Conservation (phyloP, 176 grass and related monocot species). For the Lolium perenne region DNA sequence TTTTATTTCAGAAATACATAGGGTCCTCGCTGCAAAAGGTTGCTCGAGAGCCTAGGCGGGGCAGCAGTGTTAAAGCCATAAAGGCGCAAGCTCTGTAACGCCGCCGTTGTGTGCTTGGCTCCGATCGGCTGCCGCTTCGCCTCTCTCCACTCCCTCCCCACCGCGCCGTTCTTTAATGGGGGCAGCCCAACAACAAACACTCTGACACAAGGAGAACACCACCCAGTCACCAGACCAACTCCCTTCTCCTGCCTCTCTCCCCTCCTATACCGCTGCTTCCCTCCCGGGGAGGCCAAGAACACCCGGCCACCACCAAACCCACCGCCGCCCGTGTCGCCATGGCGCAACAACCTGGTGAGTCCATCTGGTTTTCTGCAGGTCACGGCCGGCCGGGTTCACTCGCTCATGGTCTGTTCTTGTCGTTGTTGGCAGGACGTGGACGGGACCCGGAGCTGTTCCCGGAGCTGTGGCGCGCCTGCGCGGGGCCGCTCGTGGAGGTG, state of each 20-base stretch:
- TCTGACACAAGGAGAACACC: conserved; percentile 40
- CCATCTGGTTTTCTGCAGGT: neutral
- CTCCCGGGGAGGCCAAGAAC: neutral
- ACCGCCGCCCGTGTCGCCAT: conserved; percentile 42
- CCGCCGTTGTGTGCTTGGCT: conserved; percentile 41
- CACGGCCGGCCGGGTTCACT: neutral
- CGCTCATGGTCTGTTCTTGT: neutral
- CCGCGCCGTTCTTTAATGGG: conserved; percentile 56
- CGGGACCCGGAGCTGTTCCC: conserved; percentile 58
- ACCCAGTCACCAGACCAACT: conserved; percentile 37
- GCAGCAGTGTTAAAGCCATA: conserved; percentile 35
- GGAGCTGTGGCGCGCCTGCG: conserved; percentile 92
- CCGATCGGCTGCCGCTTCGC: conserved; percentile 27
- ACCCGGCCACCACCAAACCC: neutral
- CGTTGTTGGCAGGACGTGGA: conserved; percentile 11
- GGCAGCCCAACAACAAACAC: conserved; percentile 50
- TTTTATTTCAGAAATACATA: fast-evolving
- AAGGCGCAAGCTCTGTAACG: conserved; percentile 52
- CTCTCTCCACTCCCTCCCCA: conserved; percentile 12
- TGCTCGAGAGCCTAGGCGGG: neutral
- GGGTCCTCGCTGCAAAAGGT: neutral
- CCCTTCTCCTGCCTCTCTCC: neutral
- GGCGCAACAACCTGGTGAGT: conserved; percentile 51
- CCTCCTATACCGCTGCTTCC: neutral
- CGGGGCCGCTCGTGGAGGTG: conserved; percentile 88